Percentiles rank a stretch among this genome's conserved stretches.
Conservation (phyloP, 257 asterid genomes). For the Handroanthus guayacan region DNA sequence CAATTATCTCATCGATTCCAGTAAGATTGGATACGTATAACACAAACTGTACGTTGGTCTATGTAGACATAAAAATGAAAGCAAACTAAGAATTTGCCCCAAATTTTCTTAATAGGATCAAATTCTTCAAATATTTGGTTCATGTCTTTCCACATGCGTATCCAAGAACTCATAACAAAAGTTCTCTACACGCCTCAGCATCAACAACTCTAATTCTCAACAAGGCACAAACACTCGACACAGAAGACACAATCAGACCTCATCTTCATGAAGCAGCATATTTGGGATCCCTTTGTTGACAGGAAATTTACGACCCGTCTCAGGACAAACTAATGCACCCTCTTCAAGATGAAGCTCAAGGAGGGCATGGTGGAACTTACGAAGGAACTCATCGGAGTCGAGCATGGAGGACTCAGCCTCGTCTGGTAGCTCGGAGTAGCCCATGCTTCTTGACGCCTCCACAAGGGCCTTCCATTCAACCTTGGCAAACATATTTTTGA, state of each 20-base stretch:
- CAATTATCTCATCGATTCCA: too few species aligned
- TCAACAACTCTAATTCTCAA: conserved; percentile 33
- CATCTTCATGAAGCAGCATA: conserved; percentile 95
- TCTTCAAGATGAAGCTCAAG: conserved; percentile 94
- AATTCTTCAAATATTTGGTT: conserved; percentile 6
- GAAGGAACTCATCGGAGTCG: conserved; percentile 80
- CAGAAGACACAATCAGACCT: conserved; percentile 53
- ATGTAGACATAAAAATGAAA: too few species aligned
- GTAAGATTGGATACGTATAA: too few species aligned
- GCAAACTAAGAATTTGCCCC: too few species aligned
- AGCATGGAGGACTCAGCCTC: conserved; percentile 72
- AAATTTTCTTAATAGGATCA: conserved; percentile 15
- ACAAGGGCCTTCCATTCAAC: conserved; percentile 78
- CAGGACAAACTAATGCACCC: conserved; percentile 86
- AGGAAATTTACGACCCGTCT: conserved; percentile 85
- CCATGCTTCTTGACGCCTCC: conserved; percentile 77
- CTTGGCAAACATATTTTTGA: conserved; percentile 77
- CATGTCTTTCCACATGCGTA: conserved; percentile 21
- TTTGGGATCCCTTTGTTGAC: conserved; percentile 91
- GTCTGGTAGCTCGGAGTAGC: conserved; percentile 76
- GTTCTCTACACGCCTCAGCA: conserved; percentile 27
- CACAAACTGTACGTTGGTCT: too few species aligned
- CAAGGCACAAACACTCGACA: conserved; percentile 19
- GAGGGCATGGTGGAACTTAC: conserved; percentile 84
- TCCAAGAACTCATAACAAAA: background rate